A percentile compares a stretch with the other conserved stretches of the same genome.
Conservation (phyloP, 306 rosid genomes). For the Biancaea sappan region DNA sequence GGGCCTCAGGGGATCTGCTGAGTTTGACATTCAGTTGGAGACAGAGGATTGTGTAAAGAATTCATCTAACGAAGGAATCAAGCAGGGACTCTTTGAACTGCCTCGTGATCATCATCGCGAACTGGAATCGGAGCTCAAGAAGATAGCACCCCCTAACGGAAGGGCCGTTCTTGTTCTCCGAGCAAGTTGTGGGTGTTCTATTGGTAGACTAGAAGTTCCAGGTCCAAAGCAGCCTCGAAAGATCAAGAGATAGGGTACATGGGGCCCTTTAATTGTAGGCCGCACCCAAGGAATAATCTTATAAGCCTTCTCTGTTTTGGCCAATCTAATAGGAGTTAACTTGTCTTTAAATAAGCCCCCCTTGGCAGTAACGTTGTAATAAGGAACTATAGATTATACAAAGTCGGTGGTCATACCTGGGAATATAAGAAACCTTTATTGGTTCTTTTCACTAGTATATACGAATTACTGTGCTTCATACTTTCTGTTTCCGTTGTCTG, state of each 20-base stretch:
- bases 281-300: conserved; percentile 17
- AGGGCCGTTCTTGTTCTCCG: conserved; percentile 83
- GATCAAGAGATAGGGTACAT: conserved; percentile 77
- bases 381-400: conserved; percentile 53
- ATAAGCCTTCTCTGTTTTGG: conserved; percentile 12
- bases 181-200: conserved; percentile 95
- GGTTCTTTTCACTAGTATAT: conserved; percentile 25
- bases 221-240: conserved; percentile 72
- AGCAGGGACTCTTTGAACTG: conserved; percentile 78
- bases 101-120: conserved; percentile 90
- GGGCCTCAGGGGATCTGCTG: conserved; percentile 82
- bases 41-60: conserved; percentile 96
- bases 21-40: conserved; percentile 92
- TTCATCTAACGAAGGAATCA: conserved; percentile 57
- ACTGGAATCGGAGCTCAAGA: conserved; percentile 91
- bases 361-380: conserved; percentile 60
- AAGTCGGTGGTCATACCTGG: conserved; percentile 57
- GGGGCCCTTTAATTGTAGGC: conserved; percentile 41
- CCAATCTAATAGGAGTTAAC: conserved; percentile 44
- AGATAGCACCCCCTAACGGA: conserved; percentile 95
- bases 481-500: conserved; percentile 34
- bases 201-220: conserved; percentile 95
- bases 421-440: conserved; percentile 52
- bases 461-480: conserved; percentile 19
- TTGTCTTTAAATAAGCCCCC: conserved; percentile 74